phyloP scores from a whole-genome alignment of 805 yeast genomes.

The Cyberlindnera nakhonratchasimensis region DNA sequence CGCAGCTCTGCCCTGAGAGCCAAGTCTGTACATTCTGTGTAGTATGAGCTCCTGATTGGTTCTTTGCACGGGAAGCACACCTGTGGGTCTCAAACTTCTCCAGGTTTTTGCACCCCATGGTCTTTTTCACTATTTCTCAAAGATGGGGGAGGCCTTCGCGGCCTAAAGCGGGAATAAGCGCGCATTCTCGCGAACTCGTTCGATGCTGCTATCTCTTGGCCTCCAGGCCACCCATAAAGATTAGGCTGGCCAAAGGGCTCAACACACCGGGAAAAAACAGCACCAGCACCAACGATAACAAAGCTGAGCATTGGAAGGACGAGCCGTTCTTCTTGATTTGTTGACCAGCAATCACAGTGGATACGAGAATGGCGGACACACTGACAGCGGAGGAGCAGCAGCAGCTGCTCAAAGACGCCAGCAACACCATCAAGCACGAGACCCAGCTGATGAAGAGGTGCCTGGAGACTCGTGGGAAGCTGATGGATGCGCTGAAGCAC shows the following conservation, averaged over 20 bases:
- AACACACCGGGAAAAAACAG: not conserved
- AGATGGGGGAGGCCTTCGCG: not conserved
- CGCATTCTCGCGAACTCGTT: constrained; percentile 3
- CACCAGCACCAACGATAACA: not conserved
- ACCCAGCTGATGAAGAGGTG: constrained; percentile 72
- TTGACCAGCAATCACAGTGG: too few species aligned
- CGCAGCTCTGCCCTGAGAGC: constrained; percentile 26
- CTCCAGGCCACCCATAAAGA: not conserved
- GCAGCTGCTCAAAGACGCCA: constrained; percentile 41
- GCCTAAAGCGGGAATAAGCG: too few species aligned
- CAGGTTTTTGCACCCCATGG: too few species aligned
- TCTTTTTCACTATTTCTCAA: too few species aligned
- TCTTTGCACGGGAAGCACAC: too few species aligned
- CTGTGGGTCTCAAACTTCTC: too few species aligned
- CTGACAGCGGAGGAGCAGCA: constrained; percentile 27
- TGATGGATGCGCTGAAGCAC: constrained; percentile 86
- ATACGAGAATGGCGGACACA: constrained; percentile 11
- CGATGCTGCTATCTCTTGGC: not conserved
- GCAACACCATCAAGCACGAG: constrained; percentile 60
- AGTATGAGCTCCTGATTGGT: not conserved
- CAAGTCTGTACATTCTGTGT: constrained; percentile 26
- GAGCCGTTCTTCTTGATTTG: too few species aligned
- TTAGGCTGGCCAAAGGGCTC: too few species aligned
- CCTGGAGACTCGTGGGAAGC: constrained; percentile 60
- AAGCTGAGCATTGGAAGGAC: too few species aligned